Base-by-base conservation (phyloP, 495 filamentous ascomycete species). In the Saxophila tyrrhenica region DNA sequence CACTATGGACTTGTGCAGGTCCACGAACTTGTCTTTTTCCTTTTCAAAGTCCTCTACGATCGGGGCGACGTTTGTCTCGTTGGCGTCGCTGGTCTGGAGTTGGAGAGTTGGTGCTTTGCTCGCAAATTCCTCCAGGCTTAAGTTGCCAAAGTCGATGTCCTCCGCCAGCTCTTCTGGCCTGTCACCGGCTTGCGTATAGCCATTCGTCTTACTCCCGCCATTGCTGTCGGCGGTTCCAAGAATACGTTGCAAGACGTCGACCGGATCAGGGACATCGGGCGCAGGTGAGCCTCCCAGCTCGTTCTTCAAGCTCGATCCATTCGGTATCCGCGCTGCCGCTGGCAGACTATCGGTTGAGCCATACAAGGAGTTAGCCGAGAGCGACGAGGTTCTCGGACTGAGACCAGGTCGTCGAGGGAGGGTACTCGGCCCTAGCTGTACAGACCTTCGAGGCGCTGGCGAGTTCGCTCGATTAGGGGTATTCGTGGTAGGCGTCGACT, bases 1-100 rank as follows among this genome's bases (percentile, higher is more conserved):
- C 29, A 75, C 69, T 58, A 98, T 96, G 8, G 89, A 89, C 50
- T 78, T 80, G 66, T 97, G 92, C 29, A 98, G 75, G 45, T 95
- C 89, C 66, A 95, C 82, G 60, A 94, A 95, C 60, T 86, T 94
- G 58, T 85, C 78, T 62, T 87, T 86, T 50, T 96, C 89, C 64
- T 78, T 75, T 64, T 95, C 87, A 89, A 87, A 94, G 68, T 95
- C 87, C 71, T 86, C 80, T 49, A 85, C 39, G 2, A 60, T 39
- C 46, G 61, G 54, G 56, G 69, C 60, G 55, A 60, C 29, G 55
- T 45, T 67, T 59, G 57, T 71, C 71, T 44, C 73, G 65, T 21
- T 71, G 66, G 49, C 67, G 63, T 24, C 38, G 38, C 62, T n/a
- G n/a, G n/a, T n/a, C n/a, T n/a, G n/a, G n/a, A n/a, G n/a, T n/a